Evolutionary conservation across 768 basidiomycete genomes (phyloP), one percentile per base, ranked within the genome.

Genomic region (Phaffia australis): DNA sequence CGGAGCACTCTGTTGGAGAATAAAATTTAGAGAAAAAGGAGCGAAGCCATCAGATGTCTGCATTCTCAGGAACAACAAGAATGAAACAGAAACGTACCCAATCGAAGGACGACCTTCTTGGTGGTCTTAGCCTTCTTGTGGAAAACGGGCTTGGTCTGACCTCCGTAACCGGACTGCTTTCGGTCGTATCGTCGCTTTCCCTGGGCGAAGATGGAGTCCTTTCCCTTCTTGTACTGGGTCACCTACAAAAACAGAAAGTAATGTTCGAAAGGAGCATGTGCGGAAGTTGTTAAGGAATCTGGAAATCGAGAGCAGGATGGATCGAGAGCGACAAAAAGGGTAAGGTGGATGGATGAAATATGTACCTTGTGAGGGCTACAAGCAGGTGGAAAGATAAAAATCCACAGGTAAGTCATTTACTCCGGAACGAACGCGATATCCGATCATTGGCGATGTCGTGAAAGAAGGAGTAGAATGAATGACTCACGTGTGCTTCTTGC

Each of bases 131-230:
- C 91, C 87, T 95, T 98, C 84, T 99, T 99, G 88, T 99, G 95
- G 87, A 99, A 99, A 80, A 99, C 93, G 69, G 94, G 94, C 82
- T 99, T 99, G 68, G 94, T 99, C 83, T 99, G 94, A 81, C 94
- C 94, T 87, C 94, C 94, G 81, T 97, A 98, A 80, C 94, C 79
- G 71, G 72, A 70, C 66, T 74, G 73, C 66, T 76, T 76, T 69
- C 75, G 87, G 82, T 98, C 95, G 81, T 99, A 98, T 81, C 95
- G 91, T 75, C 95, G 88, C 86, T 99, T 98, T 81, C 95, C 95
- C 81, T 99, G 94, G 61, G 89, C 95, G 77, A 89, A 88, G 70
- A 93, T 80, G 68, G 95, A 98, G 77, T 90, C 94, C 81, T 99
- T 98, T 77, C 95, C 95, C 84, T 90, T 95, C 87, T 99, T 99